A percentile compares a stretch with the other conserved stretches of the same genome.
phyloP scores from a whole-genome alignment of 2,329 filamentous ascomycete genomes.

The Leptographium flavum region DNA sequence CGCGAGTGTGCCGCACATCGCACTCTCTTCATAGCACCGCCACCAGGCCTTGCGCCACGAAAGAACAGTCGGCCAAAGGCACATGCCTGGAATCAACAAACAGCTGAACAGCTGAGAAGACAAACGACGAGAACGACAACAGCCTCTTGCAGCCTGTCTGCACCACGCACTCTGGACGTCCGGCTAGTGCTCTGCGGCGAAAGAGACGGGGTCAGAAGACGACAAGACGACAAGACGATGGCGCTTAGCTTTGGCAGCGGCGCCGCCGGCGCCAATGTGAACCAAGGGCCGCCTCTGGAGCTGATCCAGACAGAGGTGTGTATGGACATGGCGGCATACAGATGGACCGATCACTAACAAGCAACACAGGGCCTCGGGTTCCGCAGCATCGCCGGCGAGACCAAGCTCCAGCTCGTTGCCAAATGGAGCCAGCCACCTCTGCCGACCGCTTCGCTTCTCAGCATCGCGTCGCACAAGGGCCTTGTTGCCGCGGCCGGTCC shows the following conservation, averaged over 20 bases:
- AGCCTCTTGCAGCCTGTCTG: too few species aligned
- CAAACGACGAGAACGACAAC: too few species aligned
- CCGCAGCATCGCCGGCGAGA: slow-evolving; percentile 61
- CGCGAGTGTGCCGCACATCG: neutral
- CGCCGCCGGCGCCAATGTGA: slow-evolving; percentile 22
- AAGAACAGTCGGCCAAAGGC: neutral
- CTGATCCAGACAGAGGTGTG: slow-evolving; percentile 72
- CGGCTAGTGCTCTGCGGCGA: too few species aligned
- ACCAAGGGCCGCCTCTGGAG: slow-evolving; percentile 50
- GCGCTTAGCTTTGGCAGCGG: slow-evolving; percentile 47
- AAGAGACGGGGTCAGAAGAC: too few species aligned
- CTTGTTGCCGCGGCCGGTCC: slow-evolving; percentile 81
- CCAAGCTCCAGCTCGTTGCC: slow-evolving; percentile 67
- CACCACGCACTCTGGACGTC: too few species aligned
- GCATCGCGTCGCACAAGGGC: slow-evolving; percentile 65
- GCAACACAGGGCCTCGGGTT: slow-evolving; percentile 56
- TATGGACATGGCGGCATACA: neutral
- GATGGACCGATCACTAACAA: neutral
- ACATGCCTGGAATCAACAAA: neutral
- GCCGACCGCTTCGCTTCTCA: slow-evolving; percentile 67
- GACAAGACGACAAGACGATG: too few species aligned
- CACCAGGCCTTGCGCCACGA: neutral
- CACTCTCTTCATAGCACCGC: too few species aligned
- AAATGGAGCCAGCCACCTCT: slow-evolving; percentile 67
- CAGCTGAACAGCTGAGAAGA: too few species aligned